These are phyloP conservation scores for Xylariomycetidae sp. DNA, from an alignment of 2,329 filamentous ascomycete species.

Conservation along the genomic window DNA sequence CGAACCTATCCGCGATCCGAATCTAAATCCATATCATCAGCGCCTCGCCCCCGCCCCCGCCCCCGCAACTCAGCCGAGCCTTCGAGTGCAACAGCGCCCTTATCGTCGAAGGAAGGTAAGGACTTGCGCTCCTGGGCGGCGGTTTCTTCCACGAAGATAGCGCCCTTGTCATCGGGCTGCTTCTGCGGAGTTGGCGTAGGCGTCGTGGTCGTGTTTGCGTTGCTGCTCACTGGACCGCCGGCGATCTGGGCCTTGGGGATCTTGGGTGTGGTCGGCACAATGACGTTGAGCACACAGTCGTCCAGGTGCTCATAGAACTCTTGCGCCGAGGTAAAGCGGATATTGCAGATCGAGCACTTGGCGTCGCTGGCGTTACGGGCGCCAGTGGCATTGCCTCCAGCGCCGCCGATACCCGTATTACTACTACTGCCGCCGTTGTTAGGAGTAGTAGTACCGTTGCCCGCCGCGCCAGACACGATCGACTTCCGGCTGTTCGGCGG, in stretches of 20 bases:
- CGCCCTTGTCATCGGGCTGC: too few relatives aligned
- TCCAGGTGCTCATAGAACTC: constrained; percentile 97
- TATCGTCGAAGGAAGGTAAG: too few relatives aligned
- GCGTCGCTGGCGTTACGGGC: constrained; percentile 48
- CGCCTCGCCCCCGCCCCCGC: too few relatives aligned
- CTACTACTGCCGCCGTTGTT: constrained; percentile 11
- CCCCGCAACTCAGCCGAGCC: too few relatives aligned
- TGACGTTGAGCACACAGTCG: constrained; percentile 55
- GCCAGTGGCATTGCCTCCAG: not conserved
- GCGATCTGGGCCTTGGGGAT: constrained; percentile 18
- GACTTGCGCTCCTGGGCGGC: too few relatives aligned
- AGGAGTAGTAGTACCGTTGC: constrained; percentile 21
- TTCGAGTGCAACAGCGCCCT: too few relatives aligned
- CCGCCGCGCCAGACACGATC: constrained; percentile 26
- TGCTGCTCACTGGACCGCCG: too few relatives aligned
- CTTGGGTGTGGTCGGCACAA: constrained; percentile 41
- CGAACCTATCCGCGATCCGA: too few relatives aligned
- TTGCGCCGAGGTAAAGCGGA: constrained; percentile 74
- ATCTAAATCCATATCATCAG: too few relatives aligned
- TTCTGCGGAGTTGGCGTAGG: too few relatives aligned
- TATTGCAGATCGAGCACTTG: constrained; percentile 85
- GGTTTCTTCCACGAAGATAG: too few relatives aligned
- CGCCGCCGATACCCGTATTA: constrained; percentile 2
- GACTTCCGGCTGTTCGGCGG: constrained; percentile 85
- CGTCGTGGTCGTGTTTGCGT: too few relatives aligned